Conservation (phyloP, 495 filamentous ascomycete species). For the Glutinoglossum americanum region DNA sequence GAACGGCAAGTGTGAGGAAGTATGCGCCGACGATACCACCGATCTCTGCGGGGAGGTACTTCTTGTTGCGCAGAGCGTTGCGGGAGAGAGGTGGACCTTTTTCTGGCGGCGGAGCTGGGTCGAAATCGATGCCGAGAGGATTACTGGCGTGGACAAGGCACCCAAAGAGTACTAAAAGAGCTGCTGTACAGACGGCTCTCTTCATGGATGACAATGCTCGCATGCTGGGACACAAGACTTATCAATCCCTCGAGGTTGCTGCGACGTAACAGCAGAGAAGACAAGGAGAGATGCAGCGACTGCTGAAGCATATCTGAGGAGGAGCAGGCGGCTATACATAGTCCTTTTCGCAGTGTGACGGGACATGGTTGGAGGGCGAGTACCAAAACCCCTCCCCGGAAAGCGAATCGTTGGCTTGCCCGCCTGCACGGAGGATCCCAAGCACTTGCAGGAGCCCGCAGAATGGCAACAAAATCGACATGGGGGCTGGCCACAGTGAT, state of each 20-base stretch:
- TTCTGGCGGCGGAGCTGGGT: conserved; percentile 33
- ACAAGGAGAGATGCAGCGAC: not conserved
- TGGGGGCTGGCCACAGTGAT: not conserved
- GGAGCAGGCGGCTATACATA: not conserved
- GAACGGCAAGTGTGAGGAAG: conserved; percentile 45
- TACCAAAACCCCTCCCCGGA: not conserved
- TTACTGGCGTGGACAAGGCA: not conserved
- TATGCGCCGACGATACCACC: conserved; percentile 64
- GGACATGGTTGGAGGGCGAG: not conserved
- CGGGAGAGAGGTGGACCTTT: conserved; percentile 33
- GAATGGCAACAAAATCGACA: not conserved
- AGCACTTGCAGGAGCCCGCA: not conserved
- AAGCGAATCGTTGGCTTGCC: not conserved
- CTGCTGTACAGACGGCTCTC: not conserved
- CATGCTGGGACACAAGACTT: not conserved
- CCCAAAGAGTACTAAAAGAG: not conserved
- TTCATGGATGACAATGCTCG: not conserved
- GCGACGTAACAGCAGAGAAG: not conserved
- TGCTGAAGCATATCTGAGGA: not conserved
- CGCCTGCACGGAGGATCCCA: not conserved
- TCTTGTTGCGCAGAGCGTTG: conserved; percentile 31
- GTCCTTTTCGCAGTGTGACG: not conserved
- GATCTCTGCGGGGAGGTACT: conserved; percentile 50
- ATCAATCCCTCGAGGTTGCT: not conserved
- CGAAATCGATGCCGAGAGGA: conserved; percentile 24